Conservation (phyloP, 129 eudicot genomes). For the Escallonia rubra region DNA sequence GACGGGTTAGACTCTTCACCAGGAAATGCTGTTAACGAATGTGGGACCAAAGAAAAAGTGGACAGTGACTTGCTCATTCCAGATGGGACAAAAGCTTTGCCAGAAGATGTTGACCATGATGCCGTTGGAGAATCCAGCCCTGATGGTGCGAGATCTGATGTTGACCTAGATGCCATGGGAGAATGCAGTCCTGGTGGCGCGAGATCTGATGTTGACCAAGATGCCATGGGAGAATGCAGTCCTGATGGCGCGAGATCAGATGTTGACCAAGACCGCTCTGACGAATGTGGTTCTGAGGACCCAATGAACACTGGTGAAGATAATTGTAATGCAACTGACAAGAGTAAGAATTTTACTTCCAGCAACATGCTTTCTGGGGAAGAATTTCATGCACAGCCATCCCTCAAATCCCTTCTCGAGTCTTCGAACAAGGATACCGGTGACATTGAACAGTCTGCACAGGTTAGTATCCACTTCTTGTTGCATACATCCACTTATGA, state of each 20-base stretch:
- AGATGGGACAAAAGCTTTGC: slow-evolving; percentile 10
- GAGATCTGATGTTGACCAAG: neutral
- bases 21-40: slow-evolving; percentile 16
- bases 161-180: slow-evolving; percentile 14
- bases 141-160: slow-evolving; percentile 15
- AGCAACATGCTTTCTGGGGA: slow-evolving; percentile 19
- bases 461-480: slow-evolving; percentile 38
- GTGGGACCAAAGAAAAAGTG: slow-evolving; percentile 21
- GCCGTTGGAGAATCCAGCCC: slow-evolving; percentile 6
- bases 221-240: neutral
- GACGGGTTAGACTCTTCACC: slow-evolving; percentile 32
- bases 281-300: slow-evolving; percentile 15
- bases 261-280: slow-evolving; percentile 13
- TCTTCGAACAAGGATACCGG: slow-evolving; percentile 18
- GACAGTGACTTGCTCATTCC: slow-evolving; percentile 15
- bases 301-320: slow-evolving; percentile 22
- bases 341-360: slow-evolving; percentile 9
- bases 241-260: slow-evolving; percentile 22
- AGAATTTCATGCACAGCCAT: slow-evolving; percentile 32
- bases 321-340: slow-evolving; percentile 7
- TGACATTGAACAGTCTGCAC: slow-evolving; percentile 24
- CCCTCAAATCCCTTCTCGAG: slow-evolving; percentile 43
- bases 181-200: slow-evolving; percentile 14
- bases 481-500: neutral
- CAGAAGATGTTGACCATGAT: slow-evolving; percentile 19